Percentiles rank a stretch among this genome's conserved stretches.
These are phyloP conservation scores for Dipodascus albidus DNA, from an alignment of 805 yeast species.

Conservation along the genomic window DNA sequence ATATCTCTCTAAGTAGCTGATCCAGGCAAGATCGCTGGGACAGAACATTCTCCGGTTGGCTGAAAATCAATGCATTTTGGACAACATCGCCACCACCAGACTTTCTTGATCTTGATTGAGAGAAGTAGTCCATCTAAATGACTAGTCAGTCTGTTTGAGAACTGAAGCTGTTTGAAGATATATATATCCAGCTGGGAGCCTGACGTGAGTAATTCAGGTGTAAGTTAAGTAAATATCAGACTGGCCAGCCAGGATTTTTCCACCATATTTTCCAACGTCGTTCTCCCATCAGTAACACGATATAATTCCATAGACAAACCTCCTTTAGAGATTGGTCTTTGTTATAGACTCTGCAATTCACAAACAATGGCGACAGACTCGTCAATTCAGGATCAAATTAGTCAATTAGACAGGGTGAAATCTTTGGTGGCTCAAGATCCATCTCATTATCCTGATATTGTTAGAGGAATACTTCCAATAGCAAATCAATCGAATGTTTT, in stretches of 20 bases:
- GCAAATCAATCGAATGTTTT: conserved; percentile 24
- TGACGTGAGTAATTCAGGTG: too few relatives aligned
- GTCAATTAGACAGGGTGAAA: conserved; percentile 27
- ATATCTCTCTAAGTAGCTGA: not conserved
- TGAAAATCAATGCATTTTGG: not conserved
- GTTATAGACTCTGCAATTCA: not conserved
- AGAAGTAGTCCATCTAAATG: not conserved
- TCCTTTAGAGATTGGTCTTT: too few relatives aligned
- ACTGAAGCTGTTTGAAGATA: not conserved
- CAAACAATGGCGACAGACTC: not conserved
- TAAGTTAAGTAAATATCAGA: not conserved
- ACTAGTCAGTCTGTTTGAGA: not conserved
- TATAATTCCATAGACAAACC: too few relatives aligned
- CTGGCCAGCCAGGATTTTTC: not conserved
- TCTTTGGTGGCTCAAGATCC: conserved; percentile 25
- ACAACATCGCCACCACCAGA: not conserved
- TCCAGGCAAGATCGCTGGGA: not conserved
- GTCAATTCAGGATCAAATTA: conserved; percentile 19
- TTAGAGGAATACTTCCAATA: conserved; percentile 27
- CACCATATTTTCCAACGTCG: not conserved
- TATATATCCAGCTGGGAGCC: not conserved
- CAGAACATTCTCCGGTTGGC: not conserved
- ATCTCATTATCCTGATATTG: conserved; percentile 25
- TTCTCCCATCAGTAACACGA: too few relatives aligned
- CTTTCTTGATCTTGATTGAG: not conserved